These are phyloP conservation scores for Fonsecaea pugnacius DNA, from an alignment of 2,329 filamentous ascomycete genomes.

Conservation along the genomic window DNA sequence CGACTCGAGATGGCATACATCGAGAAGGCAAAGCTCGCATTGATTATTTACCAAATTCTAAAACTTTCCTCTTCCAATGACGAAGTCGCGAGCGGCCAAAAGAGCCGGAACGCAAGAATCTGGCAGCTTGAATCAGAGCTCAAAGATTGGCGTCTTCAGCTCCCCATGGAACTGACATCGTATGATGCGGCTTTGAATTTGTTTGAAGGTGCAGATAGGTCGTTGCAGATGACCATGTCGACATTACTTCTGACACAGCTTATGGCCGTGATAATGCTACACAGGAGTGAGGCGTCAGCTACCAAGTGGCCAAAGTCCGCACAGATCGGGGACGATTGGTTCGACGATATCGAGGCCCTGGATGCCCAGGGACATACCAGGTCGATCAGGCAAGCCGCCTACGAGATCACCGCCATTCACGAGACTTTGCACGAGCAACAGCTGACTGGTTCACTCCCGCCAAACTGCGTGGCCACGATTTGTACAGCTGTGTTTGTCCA, in stretches of 20 bases:
- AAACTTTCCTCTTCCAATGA: constrained; percentile 2
- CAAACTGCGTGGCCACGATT: constrained; percentile 8
- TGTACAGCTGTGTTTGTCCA: constrained; percentile 19
- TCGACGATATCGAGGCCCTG: constrained; percentile 8
- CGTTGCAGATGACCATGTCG: constrained; percentile 14
- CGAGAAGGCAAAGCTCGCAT: constrained; percentile 13
- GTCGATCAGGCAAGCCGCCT: constrained; percentile 12
- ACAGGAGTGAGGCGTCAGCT: constrained; percentile 12
- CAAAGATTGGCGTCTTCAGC: constrained; percentile 18
- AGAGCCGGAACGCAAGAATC: constrained; percentile 10
- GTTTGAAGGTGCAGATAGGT: constrained; percentile 18
- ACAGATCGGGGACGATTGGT: constrained; percentile 6
- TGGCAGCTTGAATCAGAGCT: constrained; percentile 23
- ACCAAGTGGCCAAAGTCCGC: constrained; percentile 3
- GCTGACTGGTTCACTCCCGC: constrained; percentile 4
- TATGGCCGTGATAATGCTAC: constrained; percentile 17
- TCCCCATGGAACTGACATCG: constrained; percentile 10
- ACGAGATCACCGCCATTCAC: constrained; percentile 16
- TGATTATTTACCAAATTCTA: constrained; percentile 13
- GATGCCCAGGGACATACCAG: constrained; percentile 13
- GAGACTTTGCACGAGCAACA: constrained; percentile 14
- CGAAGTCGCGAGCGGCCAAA: not conserved
- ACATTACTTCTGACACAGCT: constrained; percentile 8
- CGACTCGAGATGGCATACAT: constrained; percentile 15
- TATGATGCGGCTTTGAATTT: constrained; percentile 9